phyloP scores from a whole-genome alignment of 257 asterid genomes.

The Solanum clarkiae region DNA sequence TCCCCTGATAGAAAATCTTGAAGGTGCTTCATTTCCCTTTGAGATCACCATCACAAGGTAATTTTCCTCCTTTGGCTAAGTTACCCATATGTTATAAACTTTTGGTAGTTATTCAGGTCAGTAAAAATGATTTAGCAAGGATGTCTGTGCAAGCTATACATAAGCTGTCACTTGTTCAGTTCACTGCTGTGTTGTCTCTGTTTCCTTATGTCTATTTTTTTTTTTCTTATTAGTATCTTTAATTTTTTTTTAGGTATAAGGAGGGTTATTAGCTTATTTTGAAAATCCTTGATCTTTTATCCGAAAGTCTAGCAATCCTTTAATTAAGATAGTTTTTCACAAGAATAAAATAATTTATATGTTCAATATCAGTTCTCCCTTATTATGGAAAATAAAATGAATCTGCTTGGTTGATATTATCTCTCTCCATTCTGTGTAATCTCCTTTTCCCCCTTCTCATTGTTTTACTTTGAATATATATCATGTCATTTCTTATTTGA shows the following conservation, averaged over 20 bases:
- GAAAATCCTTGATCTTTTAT: background rate
- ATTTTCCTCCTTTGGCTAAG: background rate
- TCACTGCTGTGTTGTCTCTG: background rate
- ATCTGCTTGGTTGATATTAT: background rate
- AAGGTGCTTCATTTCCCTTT: slow-evolving; percentile 79
- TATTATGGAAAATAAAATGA: background rate
- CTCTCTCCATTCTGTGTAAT: background rate
- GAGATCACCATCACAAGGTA: slow-evolving; percentile 92
- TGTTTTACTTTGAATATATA: background rate
- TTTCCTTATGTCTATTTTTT: background rate
- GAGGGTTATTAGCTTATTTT: background rate
- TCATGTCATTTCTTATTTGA: background rate
- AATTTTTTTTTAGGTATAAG: background rate
- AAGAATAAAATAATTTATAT: background rate
- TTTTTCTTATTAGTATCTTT: background rate
- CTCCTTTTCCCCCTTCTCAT: background rate
- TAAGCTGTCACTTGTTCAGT: background rate
- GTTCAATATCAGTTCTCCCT: background rate
- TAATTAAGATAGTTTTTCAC: background rate
- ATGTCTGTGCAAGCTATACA: background rate
- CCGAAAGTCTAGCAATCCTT: background rate
- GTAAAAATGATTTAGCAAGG: background rate
- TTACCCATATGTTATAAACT: background rate
- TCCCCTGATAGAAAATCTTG: slow-evolving; percentile 72
- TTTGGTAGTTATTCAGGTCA: background rate